Evolutionary conservation across 768 basidiomycete genomes (phyloP).

Genomic region (Russula compacta): DNA sequence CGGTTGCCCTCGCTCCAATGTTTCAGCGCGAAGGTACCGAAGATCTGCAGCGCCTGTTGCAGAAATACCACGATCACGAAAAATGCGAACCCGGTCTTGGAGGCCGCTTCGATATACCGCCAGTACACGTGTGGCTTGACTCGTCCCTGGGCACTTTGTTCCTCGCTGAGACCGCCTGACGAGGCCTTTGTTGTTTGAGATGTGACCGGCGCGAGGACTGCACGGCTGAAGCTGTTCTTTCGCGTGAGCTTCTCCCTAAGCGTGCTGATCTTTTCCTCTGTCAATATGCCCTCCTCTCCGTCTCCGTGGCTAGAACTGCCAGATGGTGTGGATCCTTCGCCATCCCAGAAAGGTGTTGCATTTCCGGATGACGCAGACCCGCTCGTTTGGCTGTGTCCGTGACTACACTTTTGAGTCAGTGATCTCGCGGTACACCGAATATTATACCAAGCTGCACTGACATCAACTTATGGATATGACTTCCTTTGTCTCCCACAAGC

Average conservation of each 20-base stretch:
- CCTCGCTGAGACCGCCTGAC: conserved; percentile 46
- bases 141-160: conserved; percentile 70
- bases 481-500: conserved; percentile 48
- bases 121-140: conserved; percentile 73
- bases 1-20: conserved; percentile 78
- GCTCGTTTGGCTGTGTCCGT: conserved; percentile 15
- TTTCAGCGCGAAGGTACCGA: conserved; percentile 59
- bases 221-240: conserved; percentile 48
- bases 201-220: conserved; percentile 38
- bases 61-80: conserved; percentile 45
- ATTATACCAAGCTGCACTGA: conserved; percentile 29
- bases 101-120: conserved; percentile 73
- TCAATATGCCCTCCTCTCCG: conserved; percentile 12
- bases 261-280: conserved; percentile 6
- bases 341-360: conserved; percentile 22
- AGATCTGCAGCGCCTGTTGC: conserved; percentile 52
- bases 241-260: conserved; percentile 45
- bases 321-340: neutral
- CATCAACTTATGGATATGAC: conserved; percentile 70
- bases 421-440: neutral
- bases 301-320: conserved; percentile 11
- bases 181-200: conserved; percentile 30
- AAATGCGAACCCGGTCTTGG: conserved; percentile 52
- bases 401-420: neutral
- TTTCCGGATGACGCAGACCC: conserved; percentile 11